Percentiles rank a stretch among this genome's conserved stretches.
Evolutionary conservation across 768 basidiomycete species (phyloP).

Genomic region (Sarcodon sp.): DNA sequence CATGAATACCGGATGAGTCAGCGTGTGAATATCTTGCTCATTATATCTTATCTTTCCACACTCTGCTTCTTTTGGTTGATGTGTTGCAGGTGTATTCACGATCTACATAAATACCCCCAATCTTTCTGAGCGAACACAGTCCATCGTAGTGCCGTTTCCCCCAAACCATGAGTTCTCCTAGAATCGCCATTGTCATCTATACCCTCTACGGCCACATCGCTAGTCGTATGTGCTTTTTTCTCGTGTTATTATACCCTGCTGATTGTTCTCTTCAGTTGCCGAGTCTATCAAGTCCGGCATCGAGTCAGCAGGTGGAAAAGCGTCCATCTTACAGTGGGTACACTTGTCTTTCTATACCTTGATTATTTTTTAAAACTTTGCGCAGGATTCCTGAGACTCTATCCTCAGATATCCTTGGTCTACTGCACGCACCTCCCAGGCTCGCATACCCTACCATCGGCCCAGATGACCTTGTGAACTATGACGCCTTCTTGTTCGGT

Average conservation of each 20-base stretch:
- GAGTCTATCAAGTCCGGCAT: constrained; percentile 31
- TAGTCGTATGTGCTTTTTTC: constrained; percentile 30
- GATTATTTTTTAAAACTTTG: background rate
- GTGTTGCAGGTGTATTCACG: too few relatives aligned
- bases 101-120: too few relatives aligned
- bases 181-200: constrained; percentile 64
- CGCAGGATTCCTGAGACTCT: constrained; percentile 72
- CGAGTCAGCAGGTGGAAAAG: constrained; percentile 27
- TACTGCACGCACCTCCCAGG: constrained; percentile 65
- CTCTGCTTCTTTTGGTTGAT: too few relatives aligned
- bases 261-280: constrained; percentile 37
- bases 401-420: constrained; percentile 44
- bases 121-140: too few relatives aligned
- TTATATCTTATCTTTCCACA: too few relatives aligned
- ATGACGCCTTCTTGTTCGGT: constrained; percentile 71
- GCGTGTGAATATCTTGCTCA: too few relatives aligned
- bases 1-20: too few relatives aligned
- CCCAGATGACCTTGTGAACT: constrained; percentile 39
- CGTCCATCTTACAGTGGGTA: constrained; percentile 32
- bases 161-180: constrained; percentile 19
- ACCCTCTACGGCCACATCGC: constrained; percentile 66
- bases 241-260: background rate
- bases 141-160: too few relatives aligned
- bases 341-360: background rate
- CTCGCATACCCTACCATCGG: constrained; percentile 59